Base-by-base conservation (phyloP, 2,329 filamentous ascomycete species). In the Alternaria metachromatica region DNA sequence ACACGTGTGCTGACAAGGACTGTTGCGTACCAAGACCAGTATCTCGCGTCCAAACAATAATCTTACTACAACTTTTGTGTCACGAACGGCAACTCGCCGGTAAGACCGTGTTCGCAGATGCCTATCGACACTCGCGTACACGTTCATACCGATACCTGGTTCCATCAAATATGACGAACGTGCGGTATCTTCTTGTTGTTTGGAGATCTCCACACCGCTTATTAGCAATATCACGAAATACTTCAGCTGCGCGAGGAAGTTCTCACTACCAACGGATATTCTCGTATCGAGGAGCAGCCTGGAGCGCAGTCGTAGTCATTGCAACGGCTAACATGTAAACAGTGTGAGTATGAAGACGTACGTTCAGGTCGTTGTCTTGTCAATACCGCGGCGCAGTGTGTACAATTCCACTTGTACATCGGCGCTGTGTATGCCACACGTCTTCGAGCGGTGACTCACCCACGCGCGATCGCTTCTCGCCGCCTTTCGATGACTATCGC, bases 121-220 rank as follows among this genome's bases (percentile, higher is more conserved):
- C n/a, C 57, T 55, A 18, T 70, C 64, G 10, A 46, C 21, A n/a
- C 68, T 59, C 18, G 72, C 69, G 55, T 71, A 70, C 3, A 72
- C 67, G 43, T 55, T 66, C 6, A 69, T 74, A 49, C 75, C 68
- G 37, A 74, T 75, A 10, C 74, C 66, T 3, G 37, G 84, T 83
- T 41, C 81, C 74, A 54, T 85, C 80, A 15, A 84, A 85, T 4
- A 81, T 70, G 49, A 78, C 75, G 58, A 84, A 76, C 6, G 78
- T 76, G 5, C 71, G 73, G 5, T 86, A 83, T 7, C 77, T 81
- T 21, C 82, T 81, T 11, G 85, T 72, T 65, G 83, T 83, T 66
- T 85, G 81, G 20, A 86, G 0, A 82, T 72, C 9, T 83, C 84
- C 2, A 70, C 73, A 58, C 70, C 67, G 43, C 68, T 71, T 2